These are phyloP conservation scores for Mycogone perniciosa DNA, from an alignment of 2,329 filamentous ascomycete species.

Conservation along the genomic window DNA sequence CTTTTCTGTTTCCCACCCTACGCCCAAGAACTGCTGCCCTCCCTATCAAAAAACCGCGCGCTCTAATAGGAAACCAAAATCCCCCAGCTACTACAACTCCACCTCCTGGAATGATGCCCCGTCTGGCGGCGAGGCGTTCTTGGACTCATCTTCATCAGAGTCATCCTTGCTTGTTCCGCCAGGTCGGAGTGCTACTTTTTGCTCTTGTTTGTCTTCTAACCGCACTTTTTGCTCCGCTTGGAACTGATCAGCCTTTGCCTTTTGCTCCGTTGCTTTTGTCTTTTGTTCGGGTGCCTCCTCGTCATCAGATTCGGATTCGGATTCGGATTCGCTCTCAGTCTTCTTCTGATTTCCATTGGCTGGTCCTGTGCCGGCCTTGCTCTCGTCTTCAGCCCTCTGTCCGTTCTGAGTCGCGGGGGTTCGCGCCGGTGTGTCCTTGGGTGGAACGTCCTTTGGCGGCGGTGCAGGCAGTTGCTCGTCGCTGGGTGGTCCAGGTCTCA, in stretches of 20 bases:
- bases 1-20: slow-evolving; percentile 2
- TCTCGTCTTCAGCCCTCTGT: slow-evolving; percentile 23
- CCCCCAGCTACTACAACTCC: slow-evolving; percentile 39
- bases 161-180: slow-evolving; percentile 26
- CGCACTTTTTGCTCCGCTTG: slow-evolving; percentile 51
- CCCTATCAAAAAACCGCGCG: background rate
- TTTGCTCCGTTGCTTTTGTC: slow-evolving; percentile 31
- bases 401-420: slow-evolving; percentile 19
- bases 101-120: slow-evolving; percentile 59
- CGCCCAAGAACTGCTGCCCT: background rate
- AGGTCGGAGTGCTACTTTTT: slow-evolving; percentile 47
- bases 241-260: slow-evolving; percentile 23
- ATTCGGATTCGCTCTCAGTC: slow-evolving; percentile 17
- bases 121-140: slow-evolving; percentile 44
- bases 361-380: slow-evolving; percentile 11
- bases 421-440: slow-evolving; percentile 17
- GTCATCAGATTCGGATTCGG: slow-evolving; percentile 20
- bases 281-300: slow-evolving; percentile 16
- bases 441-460: slow-evolving; percentile 31
- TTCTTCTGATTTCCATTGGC: slow-evolving; percentile 6
- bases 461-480: slow-evolving; percentile 29
- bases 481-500: slow-evolving; percentile 39
- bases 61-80: background rate
- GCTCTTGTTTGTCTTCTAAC: slow-evolving; percentile 48
- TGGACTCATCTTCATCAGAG: slow-evolving; percentile 29